Evolutionary conservation across 179 eudicot genomes (phyloP), one percentile per base, ranked within the genome.

Genomic region (Spergularia azorica): DNA sequence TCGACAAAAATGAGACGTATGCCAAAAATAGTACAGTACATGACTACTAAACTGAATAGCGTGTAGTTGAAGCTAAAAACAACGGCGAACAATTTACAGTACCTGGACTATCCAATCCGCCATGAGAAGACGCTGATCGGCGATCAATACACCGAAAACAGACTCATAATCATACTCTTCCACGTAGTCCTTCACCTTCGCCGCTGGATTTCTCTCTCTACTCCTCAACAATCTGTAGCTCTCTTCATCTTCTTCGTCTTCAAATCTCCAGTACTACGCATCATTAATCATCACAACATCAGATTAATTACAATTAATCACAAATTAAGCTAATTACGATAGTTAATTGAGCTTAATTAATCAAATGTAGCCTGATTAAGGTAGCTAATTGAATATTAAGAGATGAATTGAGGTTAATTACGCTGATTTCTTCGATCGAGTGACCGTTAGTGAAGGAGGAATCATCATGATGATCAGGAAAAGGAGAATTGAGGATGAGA

Each of bases 31-130:
- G 48, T 1, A 26, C 32, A 26, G 32, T 26, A 26, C 32, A 36
- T 2, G 39, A 36, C 39, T 1, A 38, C 12, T 0, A 21, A 6
- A 18, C 18, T 36, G 38, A 18, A 48, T 8, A 50, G 13, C 2
- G 21, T 39, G 26, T 18, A 76, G 46, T 62, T 66, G 20, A 81
- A 73, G 78, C 54, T 77, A 46, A 68, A 71, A 60, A 55, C 39
- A 20, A 36, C 14, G 20, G 67, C 66, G 13, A 56, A 36, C 41
- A 61, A 76, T 63, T 64, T 2, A 56, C 59, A 79, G 38, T 65
- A 96, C 99, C 94, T 96, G 93, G 63, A 96, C 77, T 43, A 96
- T 96, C 99, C 99, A 96, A 73, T 94, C 88, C n/a, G 92, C 93
- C 97, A 96, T 96, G 14, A 87, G 81, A 8, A 86, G 80, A 64